Evolutionary conservation across 805 yeast genomes (phyloP), one percentile per base, ranked within the genome.

Genomic region (Cyberlindnera veronae): DNA sequence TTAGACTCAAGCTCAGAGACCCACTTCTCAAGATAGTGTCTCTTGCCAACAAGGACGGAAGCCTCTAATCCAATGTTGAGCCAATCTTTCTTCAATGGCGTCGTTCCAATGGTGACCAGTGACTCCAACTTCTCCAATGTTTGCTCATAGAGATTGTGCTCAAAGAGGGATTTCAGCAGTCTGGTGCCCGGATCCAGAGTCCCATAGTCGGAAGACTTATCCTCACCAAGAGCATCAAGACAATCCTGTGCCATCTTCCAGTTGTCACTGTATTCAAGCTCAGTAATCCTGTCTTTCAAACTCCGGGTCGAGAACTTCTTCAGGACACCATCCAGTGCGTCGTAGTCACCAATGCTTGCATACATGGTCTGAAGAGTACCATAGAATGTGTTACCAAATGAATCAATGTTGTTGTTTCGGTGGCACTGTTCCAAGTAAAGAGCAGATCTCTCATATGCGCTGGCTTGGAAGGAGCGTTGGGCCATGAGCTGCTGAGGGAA

Each of bases 171-270:
- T 41, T 77, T 77, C 38, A 91, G 56, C 46, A 84, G 64, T 29
- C 82, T 79, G 0, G 83, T 71, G n/a, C 71, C 59, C 12, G 58
- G 38, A 33, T 60, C 46, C 19, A 49, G 13, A 11, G 42, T 41
- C 3, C 56, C 56, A 4, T 63, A 51, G 57, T 72, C 38, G 32
- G 41, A 6, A 3, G 32, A 16, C 16, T 61, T 44, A 29, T 55
- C 50, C 12, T 67, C 68, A 3, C 85, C 77, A 32, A 84, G 61
- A 0, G 82, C 85, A 33, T 80, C 81, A 50, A 87, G 81, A 27
- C 96, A 87, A 45, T 86, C 89, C 46, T 87, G 84, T 0, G 96
- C 95, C 52, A 87, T 73, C 29, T 79, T 72, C 95, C 96, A 89
- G 52, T 83, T 83, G 29, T 85, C 88, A 35, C 86, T 81, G 50